phyloP scores from a whole-genome alignment of 805 yeast species.

The Spathaspora boniae region DNA sequence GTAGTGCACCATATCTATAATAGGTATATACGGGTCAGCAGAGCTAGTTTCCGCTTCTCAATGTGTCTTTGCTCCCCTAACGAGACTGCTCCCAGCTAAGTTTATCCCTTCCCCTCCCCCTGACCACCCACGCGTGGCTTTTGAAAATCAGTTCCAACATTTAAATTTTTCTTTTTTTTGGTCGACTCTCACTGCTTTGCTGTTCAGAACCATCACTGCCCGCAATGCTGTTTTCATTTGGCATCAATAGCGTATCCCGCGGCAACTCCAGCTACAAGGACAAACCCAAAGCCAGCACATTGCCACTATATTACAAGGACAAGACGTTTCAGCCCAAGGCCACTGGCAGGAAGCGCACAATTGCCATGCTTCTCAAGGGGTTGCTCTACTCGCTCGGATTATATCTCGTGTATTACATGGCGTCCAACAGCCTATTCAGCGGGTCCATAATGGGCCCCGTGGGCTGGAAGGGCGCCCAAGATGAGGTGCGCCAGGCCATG shows the following conservation, averaged over 20 bases:
- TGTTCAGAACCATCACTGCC: not conserved
- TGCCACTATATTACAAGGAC: slow-evolving; percentile 36
- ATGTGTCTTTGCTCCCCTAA: too few relatives aligned
- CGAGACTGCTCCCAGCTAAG: too few relatives aligned
- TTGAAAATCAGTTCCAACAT: too few relatives aligned
- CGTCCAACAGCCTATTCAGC: slow-evolving; percentile 4
- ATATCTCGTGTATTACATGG: slow-evolving; percentile 34
- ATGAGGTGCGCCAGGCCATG: slow-evolving; percentile 64
- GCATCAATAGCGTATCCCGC: slow-evolving; percentile 8
- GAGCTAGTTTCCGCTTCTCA: too few relatives aligned
- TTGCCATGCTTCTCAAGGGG: slow-evolving; percentile 41
- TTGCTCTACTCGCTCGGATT: slow-evolving; percentile 37
- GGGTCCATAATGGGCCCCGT: not conserved
- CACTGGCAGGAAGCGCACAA: slow-evolving; percentile 11
- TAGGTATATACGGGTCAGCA: too few relatives aligned
- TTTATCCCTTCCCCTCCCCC: too few relatives aligned
- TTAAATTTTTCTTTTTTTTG: too few relatives aligned
- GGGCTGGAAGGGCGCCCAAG: slow-evolving; percentile 48
- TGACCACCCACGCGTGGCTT: too few relatives aligned
- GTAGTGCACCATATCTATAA: too few relatives aligned
- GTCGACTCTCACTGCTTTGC: not conserved
- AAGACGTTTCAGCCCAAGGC: slow-evolving; percentile 8
- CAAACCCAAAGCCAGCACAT: slow-evolving; percentile 11
- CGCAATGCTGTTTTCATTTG: slow-evolving; percentile 10
- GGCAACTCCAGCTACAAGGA: slow-evolving; percentile 11